Percentiles rank a stretch among this genome's conserved stretches.
Conservation (phyloP, 352 stramenopile species). For the Aphanomyces astaci region DNA sequence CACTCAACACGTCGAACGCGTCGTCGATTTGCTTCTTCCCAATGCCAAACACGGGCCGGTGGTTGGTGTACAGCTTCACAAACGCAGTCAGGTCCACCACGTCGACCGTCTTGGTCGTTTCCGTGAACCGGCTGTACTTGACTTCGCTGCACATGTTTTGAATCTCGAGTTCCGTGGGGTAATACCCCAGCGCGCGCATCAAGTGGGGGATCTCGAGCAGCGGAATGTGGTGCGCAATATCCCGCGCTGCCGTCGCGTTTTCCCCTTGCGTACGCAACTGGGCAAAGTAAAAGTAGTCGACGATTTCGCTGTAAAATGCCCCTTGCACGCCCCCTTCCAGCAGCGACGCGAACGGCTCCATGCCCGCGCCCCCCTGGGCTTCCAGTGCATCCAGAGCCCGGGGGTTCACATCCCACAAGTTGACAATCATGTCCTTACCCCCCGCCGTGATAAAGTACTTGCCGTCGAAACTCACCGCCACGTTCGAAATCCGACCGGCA, state of each 20-base stretch:
- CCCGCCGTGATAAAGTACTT: constrained; percentile 82
- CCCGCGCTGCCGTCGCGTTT: constrained; percentile 59
- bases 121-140: constrained; percentile 70
- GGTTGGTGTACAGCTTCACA: constrained; percentile 90
- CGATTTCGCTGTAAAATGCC: constrained; percentile 85
- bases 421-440: constrained; percentile 83
- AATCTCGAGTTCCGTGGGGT: constrained; percentile 87
- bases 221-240: constrained; percentile 65
- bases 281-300: constrained; percentile 93
- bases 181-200: constrained; percentile 88
- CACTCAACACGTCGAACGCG: constrained; percentile 53
- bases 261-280: constrained; percentile 89
- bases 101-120: constrained; percentile 63
- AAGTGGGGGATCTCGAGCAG: constrained; percentile 87
- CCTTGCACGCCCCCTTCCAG: constrained; percentile 79
- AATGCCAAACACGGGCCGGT: constrained; percentile 83
- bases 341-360: constrained; percentile 76
- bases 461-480: constrained; percentile 81
- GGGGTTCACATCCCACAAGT: constrained; percentile 86
- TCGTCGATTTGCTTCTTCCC: constrained; percentile 69
- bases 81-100: constrained; percentile 64
- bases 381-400: constrained; percentile 63
- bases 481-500: constrained; percentile 74
- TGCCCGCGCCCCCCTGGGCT: constrained; percentile 28
- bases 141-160: constrained; percentile 84